Evolutionary conservation across 1,284 basidiomycete genomes (phyloP), one percentile per base, ranked within the genome.

Genomic region (Pascua sp.): DNA sequence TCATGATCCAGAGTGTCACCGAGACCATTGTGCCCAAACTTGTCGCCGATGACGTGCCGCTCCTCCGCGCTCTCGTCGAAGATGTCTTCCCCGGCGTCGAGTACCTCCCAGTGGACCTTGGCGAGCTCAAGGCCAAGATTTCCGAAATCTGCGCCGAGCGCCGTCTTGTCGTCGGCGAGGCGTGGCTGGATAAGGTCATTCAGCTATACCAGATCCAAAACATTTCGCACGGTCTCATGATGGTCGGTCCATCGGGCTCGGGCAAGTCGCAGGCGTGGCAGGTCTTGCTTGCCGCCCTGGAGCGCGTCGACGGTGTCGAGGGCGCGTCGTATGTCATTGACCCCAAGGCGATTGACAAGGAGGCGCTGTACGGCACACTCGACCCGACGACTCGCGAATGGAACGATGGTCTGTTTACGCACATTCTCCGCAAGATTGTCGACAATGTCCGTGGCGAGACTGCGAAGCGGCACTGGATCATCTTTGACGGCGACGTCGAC

Each of bases 181-280:
- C 86, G 24, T 99, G 97, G 95, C 83, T 92, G 51, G 85, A 87
- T 68, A 99, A 99, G 81, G 94, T 98, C 62, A 81, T 98, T 32
- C 96, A 99, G 76, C 83, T 99, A 12, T 98, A 98, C 76, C 96
- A 98, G 77, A 98, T 99, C 59, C 96, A 98, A 78, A 97, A 95
- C 81, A 98, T 98, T 61, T 93, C 97, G 68, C 97, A 98, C 76
- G 96, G 96, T 78, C 82, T 99, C 54, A 98, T 99, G 94, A 95
- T 98, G 90, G 96, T 99, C 50, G 96, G 96, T 2, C 87, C 95
- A 0, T 96, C 97, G 7, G 96, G 95, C 13, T 94, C 86, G 45
- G 97, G 96, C 44, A 99, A 99, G 80, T 96, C 90, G 8, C 90
- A 94, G 67, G 95, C 96, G 0, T 98, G 96, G 95, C 89, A 89